Evolutionary conservation across 148 eudicot genomes (phyloP), one percentile per base, ranked within the genome.

Genomic region (Rheum nobile): DNA sequence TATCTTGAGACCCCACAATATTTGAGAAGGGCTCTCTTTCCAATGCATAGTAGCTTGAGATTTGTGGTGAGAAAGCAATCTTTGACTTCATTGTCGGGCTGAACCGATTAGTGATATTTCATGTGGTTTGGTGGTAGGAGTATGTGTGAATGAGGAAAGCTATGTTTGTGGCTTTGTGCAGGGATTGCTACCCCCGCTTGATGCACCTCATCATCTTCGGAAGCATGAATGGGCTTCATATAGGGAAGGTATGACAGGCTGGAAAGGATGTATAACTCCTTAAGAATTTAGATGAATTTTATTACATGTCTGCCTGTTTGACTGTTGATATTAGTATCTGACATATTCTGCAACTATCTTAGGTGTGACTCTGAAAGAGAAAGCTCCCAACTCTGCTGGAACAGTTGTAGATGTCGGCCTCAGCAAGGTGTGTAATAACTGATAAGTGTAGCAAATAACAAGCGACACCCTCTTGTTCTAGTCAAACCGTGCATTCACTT

Each of bases 171-270:
- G 55, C 75, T 76, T 76, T 65, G 68, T 73, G 76, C 81, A 95
- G 99, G 99, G 99, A 59, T 74, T 88, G 78, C 83, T 95, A 76
- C 99, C 99, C 26, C 99, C 99, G 54, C 93, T 95, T 76, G 99
- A 95, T 80, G 99, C 99, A 68, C 99, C 99, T 55, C 99, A 91
- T 85, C 99, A 95, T 80, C 85, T 91, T 71, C 96, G 99, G 31
- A 91, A 90, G 89, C 97, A 95, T 73, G 99, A 95, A 90, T 95
- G 99, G 99, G 96, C 80, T 82, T 75, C 92, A 7, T 95, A 90
- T 78, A 81, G 99, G 75, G 99, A 95, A 87, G 99, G 99, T 90
- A 79, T 65, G 70, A 34, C 10, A 32, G 32, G 22, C 10, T 17
- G 41, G 9, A 34, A 7, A 14, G 69, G 10, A 63, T 32, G 39